Percentiles rank a stretch among this genome's conserved stretches.
These are phyloP conservation scores for Fusarium robinianum DNA, from an alignment of 2,329 filamentous ascomycete genomes.

Conservation along the genomic window DNA sequence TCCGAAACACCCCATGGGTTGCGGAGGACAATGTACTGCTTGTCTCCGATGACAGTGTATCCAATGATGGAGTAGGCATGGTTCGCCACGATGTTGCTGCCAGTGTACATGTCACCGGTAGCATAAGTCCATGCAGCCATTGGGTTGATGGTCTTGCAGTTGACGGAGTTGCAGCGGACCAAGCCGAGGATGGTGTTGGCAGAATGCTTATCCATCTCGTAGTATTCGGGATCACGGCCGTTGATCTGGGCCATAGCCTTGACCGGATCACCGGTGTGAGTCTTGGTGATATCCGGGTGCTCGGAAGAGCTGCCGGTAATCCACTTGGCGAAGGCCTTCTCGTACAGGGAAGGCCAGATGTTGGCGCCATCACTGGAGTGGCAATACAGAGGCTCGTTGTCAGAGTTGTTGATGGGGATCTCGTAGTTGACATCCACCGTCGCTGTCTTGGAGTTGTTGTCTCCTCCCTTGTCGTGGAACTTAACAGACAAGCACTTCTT, in stretches of 20 bases:
- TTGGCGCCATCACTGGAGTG: slow-evolving; percentile 47
- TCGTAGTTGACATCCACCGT: slow-evolving; percentile 50
- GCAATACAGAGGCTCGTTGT: slow-evolving; percentile 48
- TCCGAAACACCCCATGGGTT: slow-evolving; percentile 52
- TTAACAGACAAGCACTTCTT: slow-evolving; percentile 41
- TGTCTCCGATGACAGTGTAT: slow-evolving; percentile 42
- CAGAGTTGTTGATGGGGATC: slow-evolving; percentile 50
- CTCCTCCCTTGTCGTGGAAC: slow-evolving; percentile 51
- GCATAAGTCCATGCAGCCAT: slow-evolving; percentile 49
- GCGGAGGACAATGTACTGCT: slow-evolving; percentile 49
- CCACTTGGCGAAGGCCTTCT: slow-evolving; percentile 55
- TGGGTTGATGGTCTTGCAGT: slow-evolving; percentile 50
- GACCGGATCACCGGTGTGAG: slow-evolving; percentile 48
- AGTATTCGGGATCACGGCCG: slow-evolving; percentile 45
- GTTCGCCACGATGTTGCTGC: slow-evolving; percentile 50
- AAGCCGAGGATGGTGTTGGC: slow-evolving; percentile 43
- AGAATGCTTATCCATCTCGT: slow-evolving; percentile 40
- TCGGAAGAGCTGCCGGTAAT: slow-evolving; percentile 39
- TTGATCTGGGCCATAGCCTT: slow-evolving; percentile 53
- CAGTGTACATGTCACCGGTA: slow-evolving; percentile 43
- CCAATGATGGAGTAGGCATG: slow-evolving; percentile 51
- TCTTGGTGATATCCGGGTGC: slow-evolving; percentile 48
- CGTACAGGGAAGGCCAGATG: slow-evolving; percentile 52
- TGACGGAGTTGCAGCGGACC: slow-evolving; percentile 47
- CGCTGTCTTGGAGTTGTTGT: slow-evolving; percentile 45